phyloP scores from a whole-genome alignment of 2,329 filamentous ascomycete species.

The Aspergillus texensis region DNA sequence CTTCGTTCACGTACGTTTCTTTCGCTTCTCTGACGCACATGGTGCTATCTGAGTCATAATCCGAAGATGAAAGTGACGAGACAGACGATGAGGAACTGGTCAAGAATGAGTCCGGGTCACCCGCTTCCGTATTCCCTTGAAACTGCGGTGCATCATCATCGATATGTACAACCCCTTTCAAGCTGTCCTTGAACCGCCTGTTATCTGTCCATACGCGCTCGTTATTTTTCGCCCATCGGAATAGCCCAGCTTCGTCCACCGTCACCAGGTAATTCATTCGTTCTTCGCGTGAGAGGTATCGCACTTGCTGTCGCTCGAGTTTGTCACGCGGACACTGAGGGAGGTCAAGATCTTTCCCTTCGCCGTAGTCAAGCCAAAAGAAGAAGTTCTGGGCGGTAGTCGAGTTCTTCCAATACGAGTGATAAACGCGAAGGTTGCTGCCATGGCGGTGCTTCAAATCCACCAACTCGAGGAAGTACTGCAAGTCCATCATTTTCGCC shows the following conservation, averaged over 20 bases:
- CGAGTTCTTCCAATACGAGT: constrained; percentile 78
- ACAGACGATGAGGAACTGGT: constrained; percentile 28
- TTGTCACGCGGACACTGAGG: constrained; percentile 72
- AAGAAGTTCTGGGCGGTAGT: constrained; percentile 87
- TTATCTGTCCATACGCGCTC: constrained; percentile 74
- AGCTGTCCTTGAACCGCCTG: constrained; percentile 71
- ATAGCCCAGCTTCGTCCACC: constrained; percentile 71
- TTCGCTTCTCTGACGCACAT: constrained; percentile 44
- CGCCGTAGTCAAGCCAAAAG: constrained; percentile 86
- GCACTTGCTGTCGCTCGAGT: constrained; percentile 76
- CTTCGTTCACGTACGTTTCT: constrained; percentile 63
- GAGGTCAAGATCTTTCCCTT: constrained; percentile 70
- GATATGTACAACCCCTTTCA: constrained; percentile 69
- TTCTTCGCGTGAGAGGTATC: constrained; percentile 83
- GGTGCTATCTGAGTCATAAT: constrained; percentile 14
- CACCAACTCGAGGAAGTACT: constrained; percentile 86
- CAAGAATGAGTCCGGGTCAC: constrained; percentile 16
- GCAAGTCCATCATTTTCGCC: constrained; percentile 79
- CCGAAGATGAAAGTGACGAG: constrained; percentile 9
- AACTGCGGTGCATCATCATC: constrained; percentile 64
- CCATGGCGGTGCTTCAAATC: constrained; percentile 87
- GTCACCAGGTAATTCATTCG: constrained; percentile 77
- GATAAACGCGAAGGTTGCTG: constrained; percentile 77
- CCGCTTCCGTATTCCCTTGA: constrained; percentile 34
- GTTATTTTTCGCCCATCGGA: constrained; percentile 88